Evolutionary conservation across 1,284 basidiomycete species (phyloP), one percentile per base, ranked within the genome.

Genomic region (Cryptococcus sp.): DNA sequence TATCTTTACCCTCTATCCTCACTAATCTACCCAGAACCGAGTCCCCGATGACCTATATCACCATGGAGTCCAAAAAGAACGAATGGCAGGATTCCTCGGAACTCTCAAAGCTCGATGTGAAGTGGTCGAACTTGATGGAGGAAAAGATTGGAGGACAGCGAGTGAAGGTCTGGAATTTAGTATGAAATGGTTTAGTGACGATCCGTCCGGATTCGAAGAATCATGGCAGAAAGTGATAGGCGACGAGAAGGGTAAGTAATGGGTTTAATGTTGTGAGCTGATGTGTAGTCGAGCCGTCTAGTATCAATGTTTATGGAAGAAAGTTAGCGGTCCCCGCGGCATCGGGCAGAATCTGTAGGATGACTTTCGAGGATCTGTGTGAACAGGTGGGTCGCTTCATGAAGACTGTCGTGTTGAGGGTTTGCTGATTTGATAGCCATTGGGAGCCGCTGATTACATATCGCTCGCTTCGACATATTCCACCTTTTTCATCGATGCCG

Each of bases 401-500:
- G 34, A 49, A n/a, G 11, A 43, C n/a, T 31, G 34, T 38, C 50
- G 11, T 5, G 2, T 14, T 6, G 10, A 46, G 34, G 30, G 32
- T 4, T 30, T 11, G 31, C 50, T 58, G 14, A 52, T n/a, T 30
- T 33, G 36, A 48, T 51, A 83, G 78, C 80, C 85, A 0, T 76
- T 87, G 0, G 86, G 86, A 0, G 80, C 85, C 1, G 86, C 86
- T 7, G 86, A 88, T 71, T 88, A 87, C 68, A 76, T 87, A 43
- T 83, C 84, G 0, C 73, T 88, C 7, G 82, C 84, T 0, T 83
- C 82, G 0, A 80, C 78, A 1, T 86, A 80, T 62, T 78, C 80
- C 55, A 84, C 83, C 0, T 74, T 87, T 53, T 79, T 83, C 59
- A 79, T 88, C 52, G 82, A 83, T 48, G 76, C 81, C 37, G 80